Evolutionary conservation across 2,329 filamentous ascomycete species (phyloP).

Genomic region (Sphaerulina vaccinii): DNA sequence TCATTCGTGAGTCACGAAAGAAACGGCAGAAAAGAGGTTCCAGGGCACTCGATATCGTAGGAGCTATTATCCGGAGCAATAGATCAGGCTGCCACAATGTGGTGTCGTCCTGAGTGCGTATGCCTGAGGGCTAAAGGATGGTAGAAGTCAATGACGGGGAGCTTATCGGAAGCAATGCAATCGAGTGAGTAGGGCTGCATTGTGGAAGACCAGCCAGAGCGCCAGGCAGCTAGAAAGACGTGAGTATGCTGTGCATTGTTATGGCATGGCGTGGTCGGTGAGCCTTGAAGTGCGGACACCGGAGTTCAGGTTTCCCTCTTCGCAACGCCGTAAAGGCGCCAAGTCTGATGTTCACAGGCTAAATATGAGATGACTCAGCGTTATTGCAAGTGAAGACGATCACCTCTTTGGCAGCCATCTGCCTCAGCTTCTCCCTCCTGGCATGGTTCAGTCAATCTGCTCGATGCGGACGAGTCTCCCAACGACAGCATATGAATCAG

Average conservation of each 20-base stretch:
- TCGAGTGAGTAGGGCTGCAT: too few relatives aligned
- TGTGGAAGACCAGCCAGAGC: background rate
- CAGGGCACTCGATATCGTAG: background rate
- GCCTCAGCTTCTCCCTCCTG: too few relatives aligned
- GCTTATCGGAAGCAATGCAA: too few relatives aligned
- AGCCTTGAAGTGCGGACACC: background rate
- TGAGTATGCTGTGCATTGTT: background rate
- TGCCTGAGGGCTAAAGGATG: constrained; percentile 6
- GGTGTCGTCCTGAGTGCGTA: constrained; percentile 5
- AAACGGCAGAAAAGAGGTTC: background rate
- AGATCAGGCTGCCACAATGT: constrained; percentile 11
- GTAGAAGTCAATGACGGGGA: background rate
- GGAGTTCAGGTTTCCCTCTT: background rate
- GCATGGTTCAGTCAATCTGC: too few relatives aligned
- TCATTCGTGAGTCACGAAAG: background rate
- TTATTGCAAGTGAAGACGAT: too few relatives aligned
- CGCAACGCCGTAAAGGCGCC: too few relatives aligned
- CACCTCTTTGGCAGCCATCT: too few relatives aligned
- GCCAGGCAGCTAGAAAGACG: background rate
- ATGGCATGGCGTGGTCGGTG: background rate
- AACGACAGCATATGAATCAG: too few relatives aligned
- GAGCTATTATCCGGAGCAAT: constrained; percentile 4
- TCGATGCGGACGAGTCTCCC: too few relatives aligned
- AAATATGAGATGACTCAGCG: too few relatives aligned
- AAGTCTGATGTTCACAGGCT: too few relatives aligned